Evolutionary conservation across 1,284 basidiomycete species (phyloP), one percentile per base, ranked within the genome.

Genomic region (Cryptococcus sp.): DNA sequence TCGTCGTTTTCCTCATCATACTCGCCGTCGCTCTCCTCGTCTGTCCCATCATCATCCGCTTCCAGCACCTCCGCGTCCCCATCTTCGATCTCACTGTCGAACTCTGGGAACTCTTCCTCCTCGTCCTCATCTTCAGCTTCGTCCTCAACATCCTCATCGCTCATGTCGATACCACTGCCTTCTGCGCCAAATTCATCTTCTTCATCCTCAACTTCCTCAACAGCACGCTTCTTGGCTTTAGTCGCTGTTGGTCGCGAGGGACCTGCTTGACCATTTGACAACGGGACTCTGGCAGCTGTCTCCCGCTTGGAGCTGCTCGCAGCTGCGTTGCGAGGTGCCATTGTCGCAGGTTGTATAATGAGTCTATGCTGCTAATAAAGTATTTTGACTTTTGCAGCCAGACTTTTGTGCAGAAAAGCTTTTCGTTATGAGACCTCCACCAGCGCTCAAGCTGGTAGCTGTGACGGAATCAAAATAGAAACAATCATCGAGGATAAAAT

Each of bases 11-110:
- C 70, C 58, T 69, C 75, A 63, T 76, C 79, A 0, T 81, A 79
- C 23, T 61, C 61, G 15, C 62, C 66, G 15, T 62, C 59, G 16
- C 84, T 84, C 69, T 87, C 87, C 66, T 89, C 89, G 59, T 84
- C 68, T 37, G 77, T 79, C 62, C 79, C 81, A 34, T 79, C 69
- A n/a, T 74, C 72, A 69, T 50, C 75, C 50, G 51, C 72, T 59
- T 56, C 67, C 60, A 47, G 72, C 49, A 49, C 62, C 23, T 77
- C 73, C 43, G 81, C 71, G 38, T 62, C 69, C 25, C 75, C 76
- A 40, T 65, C 70, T n/a, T 66, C 68, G n/a, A 71, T 64, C 25
- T 72, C 74, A 38, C 66, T 70, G 46, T 67, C 70, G 40, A 70
- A 59, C 54, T 68, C 67, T 0, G 63, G 59, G 46, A 69, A 66